These are phyloP conservation scores for Neonectria punicea DNA, from an alignment of 2,329 filamentous ascomycete genomes.

Conservation along the genomic window DNA sequence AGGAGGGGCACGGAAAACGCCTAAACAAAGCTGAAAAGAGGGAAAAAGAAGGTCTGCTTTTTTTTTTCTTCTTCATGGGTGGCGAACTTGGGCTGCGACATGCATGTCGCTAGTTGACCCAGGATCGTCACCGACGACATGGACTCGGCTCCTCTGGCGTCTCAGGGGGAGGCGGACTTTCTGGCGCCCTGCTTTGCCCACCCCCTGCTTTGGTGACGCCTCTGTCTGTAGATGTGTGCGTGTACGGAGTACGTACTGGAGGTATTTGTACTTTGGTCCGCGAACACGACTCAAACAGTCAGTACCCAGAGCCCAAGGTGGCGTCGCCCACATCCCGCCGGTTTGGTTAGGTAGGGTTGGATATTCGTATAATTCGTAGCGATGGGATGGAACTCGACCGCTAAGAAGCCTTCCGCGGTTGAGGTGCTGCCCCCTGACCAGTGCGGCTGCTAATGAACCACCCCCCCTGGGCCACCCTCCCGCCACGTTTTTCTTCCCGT, in stretches of 20 bases:
- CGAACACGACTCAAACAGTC: neutral
- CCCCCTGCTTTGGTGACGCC: conserved; percentile 6
- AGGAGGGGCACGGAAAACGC: neutral
- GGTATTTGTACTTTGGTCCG: neutral
- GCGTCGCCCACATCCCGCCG: conserved; percentile 5
- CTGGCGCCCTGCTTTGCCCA: neutral
- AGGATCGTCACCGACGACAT: conserved; percentile 37
- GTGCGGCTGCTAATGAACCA: conserved; percentile 24
- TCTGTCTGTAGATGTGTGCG: no score
- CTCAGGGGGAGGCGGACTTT: conserved; percentile 31
- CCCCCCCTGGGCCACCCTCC: conserved; percentile 25
- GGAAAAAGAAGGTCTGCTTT: no score
- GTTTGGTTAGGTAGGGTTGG: neutral
- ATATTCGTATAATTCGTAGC: conserved; percentile 14
- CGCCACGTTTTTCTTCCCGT: conserved; percentile 29
- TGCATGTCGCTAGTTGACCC: conserved; percentile 31
- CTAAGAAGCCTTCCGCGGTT: neutral
- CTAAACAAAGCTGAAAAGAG: conserved; percentile 11
- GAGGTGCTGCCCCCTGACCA: conserved; percentile 13
- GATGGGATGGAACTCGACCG: neutral
- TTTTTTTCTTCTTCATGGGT: neutral
- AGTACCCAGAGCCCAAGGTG: neutral
- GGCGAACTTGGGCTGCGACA: conserved; percentile 23
- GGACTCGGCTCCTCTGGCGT: conserved; percentile 38
- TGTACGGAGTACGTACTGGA: no score